Evolutionary conservation across 352 stramenopile genomes (phyloP), one percentile per base, ranked within the genome.

Genomic region (Phytophthora rubi): DNA sequence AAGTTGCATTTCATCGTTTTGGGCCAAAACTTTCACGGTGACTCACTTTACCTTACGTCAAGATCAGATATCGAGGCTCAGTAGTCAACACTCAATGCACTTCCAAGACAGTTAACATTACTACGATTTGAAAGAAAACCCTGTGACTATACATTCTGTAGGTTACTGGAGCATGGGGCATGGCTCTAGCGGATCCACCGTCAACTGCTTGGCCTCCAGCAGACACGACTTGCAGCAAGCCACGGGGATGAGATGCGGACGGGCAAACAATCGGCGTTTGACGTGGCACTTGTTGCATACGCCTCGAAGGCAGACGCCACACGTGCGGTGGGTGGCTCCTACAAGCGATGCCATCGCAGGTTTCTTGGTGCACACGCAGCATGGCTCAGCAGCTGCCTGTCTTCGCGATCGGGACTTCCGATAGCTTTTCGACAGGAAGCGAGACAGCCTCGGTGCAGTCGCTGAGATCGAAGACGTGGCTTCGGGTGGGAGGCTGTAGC

Each of bases 141-240:
- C 8, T 51, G 5, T n/a, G 6, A 51, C 35, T 42, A 42, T 15
- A 15, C 12, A 15, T 15, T 15, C 12, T 15, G 9, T 10, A 42
- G 8, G 35, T 28, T 23, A 51, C 44, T 21, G 15, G 42, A 75
- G 30, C 71, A 80, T 65, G 12, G 82, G 82, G 44, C 81, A 91
- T 28, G 69, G 81, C 7, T 83, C 79, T 8, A 71, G 63, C 12
- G 79, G 80, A 26, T 89, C 67, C 26, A 90, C 72, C 0, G 15
- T 49, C 0, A 88, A 48, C 10, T 73, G 59, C 21, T 81, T 83
- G 12, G 75, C 68, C 37, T 77, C 69, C 10, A 87, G 62, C 9
- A 87, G 61, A 63, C 81, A 91, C 8, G 58, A 68, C 59, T 83
- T 91, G 51, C 83, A 91, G 63, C 81, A 89, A 21, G 72, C 51